Evolutionary conservation across 2,329 filamentous ascomycete genomes (phyloP), one percentile per base, ranked within the genome.

Genomic region (Coniochaeta ligniaria): DNA sequence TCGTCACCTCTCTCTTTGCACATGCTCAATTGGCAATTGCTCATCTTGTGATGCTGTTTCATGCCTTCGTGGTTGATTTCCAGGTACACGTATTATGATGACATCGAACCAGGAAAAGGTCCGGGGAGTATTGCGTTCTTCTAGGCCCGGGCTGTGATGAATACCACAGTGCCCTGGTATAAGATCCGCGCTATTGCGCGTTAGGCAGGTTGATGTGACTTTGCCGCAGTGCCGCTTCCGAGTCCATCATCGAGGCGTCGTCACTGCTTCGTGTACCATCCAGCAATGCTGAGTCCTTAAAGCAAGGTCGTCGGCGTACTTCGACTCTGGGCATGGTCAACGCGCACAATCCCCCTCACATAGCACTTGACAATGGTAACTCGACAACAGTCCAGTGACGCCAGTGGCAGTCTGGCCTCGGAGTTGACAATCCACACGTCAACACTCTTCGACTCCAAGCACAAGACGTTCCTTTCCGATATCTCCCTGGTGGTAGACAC

Each of bases 401-500:
- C 43, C 16, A n/a, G 38, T 41, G 38, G 16, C 38, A 41, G 24
- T 47, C 52, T 17, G 2, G 16, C 54, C 8, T 35, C 54, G 20
- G 38, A 38, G n/a, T 16, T 57, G 22, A 57, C 31, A 20, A 38
- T 57, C 54, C 54, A 57, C 54, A 57, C 54, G 9, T 57, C 54
- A 5, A 35, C 31, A 2, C 54, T 57, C 54, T 57, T 57, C 54
- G 54, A 57, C n/a, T 57, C 54, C 54, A 57, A 57, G 54, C 35
- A 22, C 31, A 57, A 57, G 22, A 22, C 31, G 7, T 57, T 57
- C 54, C 54, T 36, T 3, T 24, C 54, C 33, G 14, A 57, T 12
- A 35, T 36, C 54, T 20, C 54, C 54, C 33, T 57, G 9, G 26
- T 28, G 8, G 22, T 57, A 24, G 28, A 35, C 31, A 57, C 54